These are phyloP conservation scores for Bryoerythrophyllum caledonicum DNA, from an alignment of 225 moss, liverwort and hornwort species.

Conservation along the genomic window DNA sequence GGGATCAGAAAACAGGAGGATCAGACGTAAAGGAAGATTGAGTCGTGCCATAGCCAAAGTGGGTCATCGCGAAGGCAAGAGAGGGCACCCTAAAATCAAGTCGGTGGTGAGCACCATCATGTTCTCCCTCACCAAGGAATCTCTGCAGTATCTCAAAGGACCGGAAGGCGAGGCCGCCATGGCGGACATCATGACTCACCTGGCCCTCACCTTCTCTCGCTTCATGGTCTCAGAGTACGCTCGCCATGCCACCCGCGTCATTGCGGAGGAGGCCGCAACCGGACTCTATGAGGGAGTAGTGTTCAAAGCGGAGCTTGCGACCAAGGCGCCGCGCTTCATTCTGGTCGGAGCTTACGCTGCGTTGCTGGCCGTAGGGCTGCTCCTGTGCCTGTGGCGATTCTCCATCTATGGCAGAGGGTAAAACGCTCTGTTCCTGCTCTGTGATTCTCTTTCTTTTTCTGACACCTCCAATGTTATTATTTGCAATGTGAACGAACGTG, in stretches of 20 bases:
- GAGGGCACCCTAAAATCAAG: not conserved
- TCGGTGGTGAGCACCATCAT: not conserved
- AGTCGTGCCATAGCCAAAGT: not conserved
- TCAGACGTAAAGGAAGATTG: not conserved
- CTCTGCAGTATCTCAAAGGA: not conserved
- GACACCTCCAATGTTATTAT: not conserved
- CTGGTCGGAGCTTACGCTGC: not conserved
- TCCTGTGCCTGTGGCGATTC: constrained; percentile 1
- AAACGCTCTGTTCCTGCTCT: not conserved
- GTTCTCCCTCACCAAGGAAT: not conserved
- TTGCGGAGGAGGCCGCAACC: not conserved
- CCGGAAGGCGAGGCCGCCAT: not conserved
- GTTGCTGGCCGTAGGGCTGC: constrained; percentile 8
- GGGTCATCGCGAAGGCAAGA: not conserved
- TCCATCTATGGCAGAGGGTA: not conserved
- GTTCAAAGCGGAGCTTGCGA: not conserved
- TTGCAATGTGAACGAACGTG: not conserved
- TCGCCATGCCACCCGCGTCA: not conserved
- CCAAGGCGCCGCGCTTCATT: not conserved
- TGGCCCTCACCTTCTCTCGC: not conserved
- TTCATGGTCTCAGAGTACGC: not conserved
- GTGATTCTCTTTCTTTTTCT: not conserved
- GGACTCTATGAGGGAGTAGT: not conserved
- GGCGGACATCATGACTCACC: not conserved
- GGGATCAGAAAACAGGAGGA: not conserved